Base-by-base conservation (phyloP, 805 yeast species). In the Isabelozyma rhagii region DNA sequence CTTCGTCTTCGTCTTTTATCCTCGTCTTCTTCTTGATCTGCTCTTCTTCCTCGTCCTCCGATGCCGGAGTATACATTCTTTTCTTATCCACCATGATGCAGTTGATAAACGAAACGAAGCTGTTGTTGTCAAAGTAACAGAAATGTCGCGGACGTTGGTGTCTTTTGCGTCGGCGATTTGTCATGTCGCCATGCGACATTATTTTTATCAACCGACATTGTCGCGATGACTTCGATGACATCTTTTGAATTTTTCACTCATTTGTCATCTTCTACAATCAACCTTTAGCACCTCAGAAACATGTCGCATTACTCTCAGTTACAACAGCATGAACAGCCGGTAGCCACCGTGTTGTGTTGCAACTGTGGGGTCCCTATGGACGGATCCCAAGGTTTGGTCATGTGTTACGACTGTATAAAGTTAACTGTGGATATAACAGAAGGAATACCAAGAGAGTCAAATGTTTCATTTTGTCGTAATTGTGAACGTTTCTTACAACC, bases 321-420 rank as follows among this genome's bases (percentile, higher is more conserved):
- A 39, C 57, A 61, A 21, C 72, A 62, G 27, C 67, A 64, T 17
- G 63, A 63, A 17, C 57, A 51, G 4, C 48, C 61, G 8, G 79
- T 76, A 15, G 96, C 97, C 34, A 94, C 98, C 1, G 94, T 94
- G 52, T 82, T 94, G 51, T 94, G 99, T 78, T 91, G 96, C 72
- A 90, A 89, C 85, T 94, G 99, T 85, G 98, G 98, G 72, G 89
- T 87, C 49, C 97, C 98, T 42, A 89, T 94, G 82, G 98, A 94
- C 66, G 98, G 98, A 42, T 89, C 97, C 21, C 73, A 83, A 25
- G 97, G 97, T 11, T 74, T 92, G 50, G 96, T 91, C 27, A 90
- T 93, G 96, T 94, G 99, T 75, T 85, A 89, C 77, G 98, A 94
- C 71, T 94, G 99, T 82, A 89, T 94, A 66, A 89, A 90, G 69